Evolutionary conservation across 495 filamentous ascomycete genomes (phyloP), one percentile per base, ranked within the genome.

Genomic region (Lentithecium fluviatile): DNA sequence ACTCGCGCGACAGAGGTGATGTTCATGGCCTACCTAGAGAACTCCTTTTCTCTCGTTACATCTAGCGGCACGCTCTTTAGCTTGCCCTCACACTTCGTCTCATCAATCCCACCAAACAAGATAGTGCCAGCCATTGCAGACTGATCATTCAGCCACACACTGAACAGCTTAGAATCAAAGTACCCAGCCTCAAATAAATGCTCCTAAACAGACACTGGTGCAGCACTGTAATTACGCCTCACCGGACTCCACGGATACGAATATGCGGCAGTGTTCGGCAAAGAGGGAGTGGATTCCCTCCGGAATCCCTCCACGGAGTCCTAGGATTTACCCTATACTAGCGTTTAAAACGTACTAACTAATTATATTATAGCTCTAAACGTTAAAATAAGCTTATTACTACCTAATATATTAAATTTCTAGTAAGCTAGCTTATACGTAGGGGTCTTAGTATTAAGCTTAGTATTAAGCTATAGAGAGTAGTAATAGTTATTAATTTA

Each of bases 1-100:
- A 2, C 21, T 1, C 32, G 45, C 4, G 56, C 11, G 6, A 50
- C 46, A 34, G 45, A 50, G 1, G 45, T 58, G 1, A 50, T 4
- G 20, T 58, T 50, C 2, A 58, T 20, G 20, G 45, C 46, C 56
- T 46, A 58, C 7, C 23, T 46, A 2, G 46, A 48, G 45, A 58
- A 58, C 21, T 34, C 17, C 43, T 13, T 15, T 2, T 29, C 45
- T 2, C 26, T 12, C 11, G 23, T 3, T 7, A 29, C 5, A 5
- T 6, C 8, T 11, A 58, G 34, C 26, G 54, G 54, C 17, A 49
- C 45, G n/a, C 10, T 48, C 23, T 49, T 19, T 15, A 58, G 7
- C 12, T 58, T 19, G 4, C 54, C 45, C n/a, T 8, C 25, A 19
- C 37, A 49, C 45, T 37, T 58, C 5, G 10, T 24, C 21, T 6